Base-by-base conservation (phyloP, 306 rosid genomes). In the Glycine soja region DNA sequence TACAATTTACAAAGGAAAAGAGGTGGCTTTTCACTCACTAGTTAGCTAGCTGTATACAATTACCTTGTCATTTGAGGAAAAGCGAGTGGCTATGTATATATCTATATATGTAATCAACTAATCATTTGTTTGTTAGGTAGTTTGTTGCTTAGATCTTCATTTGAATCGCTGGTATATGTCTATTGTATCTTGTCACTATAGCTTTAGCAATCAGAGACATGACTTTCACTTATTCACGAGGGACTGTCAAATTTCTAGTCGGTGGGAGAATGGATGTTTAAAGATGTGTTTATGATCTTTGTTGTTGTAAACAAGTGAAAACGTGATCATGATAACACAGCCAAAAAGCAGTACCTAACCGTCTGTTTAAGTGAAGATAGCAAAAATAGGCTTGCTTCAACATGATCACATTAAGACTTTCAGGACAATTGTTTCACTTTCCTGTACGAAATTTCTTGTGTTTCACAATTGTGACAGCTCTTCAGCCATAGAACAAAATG, bases 31-130 rank as follows among this genome's bases (percentile, higher is more conserved):
- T 87, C 82, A 80, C 89, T 84, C 91, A 76, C 87, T 86, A 87
- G 82, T 86, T 90, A 91, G 94, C 76, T 89, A 91, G 93, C 76
- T 90, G 96, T 91, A 91, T 89, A 91, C 90, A 76, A 83, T 36
- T 79, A 89, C 88, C 67, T 82, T 86, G 82, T 81, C 87, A 83
- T 84, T 75, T 75, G 77, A 90, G 82, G 88, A 88, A 85, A 85
- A 65, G 91, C 68, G 76, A 89, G 89, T 88, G 90, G 80, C 89
- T 90, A 82, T 90, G 86, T 95, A 91, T 91, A 91, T 24, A 24
- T 24, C 30, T 90, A 86, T 88, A 92, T 89, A 93, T 93, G 94
- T 91, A 88, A 90, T 88, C 90, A 82, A 87, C 94, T 81, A 77
- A 85, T 86, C 82, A 83, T 86, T 24, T 84, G 88, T 88, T 91